phyloP scores from a whole-genome alignment of 1,139 yeast species.

The Yamadazyma atlantica region DNA sequence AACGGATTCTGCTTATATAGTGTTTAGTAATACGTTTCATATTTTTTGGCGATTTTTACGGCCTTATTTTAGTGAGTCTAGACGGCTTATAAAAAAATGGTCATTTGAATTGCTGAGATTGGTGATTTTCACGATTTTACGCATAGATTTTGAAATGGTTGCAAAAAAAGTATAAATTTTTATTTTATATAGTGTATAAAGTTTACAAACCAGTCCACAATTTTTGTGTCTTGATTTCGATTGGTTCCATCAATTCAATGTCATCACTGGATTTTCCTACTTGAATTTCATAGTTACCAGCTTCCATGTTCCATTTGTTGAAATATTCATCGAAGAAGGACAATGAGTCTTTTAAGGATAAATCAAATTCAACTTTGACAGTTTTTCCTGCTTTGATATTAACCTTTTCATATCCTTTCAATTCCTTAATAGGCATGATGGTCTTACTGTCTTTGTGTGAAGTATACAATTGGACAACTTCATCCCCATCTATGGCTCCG shows the following conservation, averaged over 20 bases:
- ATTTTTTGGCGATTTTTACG: slow-evolving; percentile 1
- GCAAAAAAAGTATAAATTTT: background rate
- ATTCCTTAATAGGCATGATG: slow-evolving; percentile 54
- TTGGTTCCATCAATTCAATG: slow-evolving; percentile 26
- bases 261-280: slow-evolving; percentile 39
- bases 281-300: slow-evolving; percentile 24
- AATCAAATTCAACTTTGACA: slow-evolving; percentile 28
- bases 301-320: slow-evolving; percentile 30
- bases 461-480: slow-evolving; percentile 48
- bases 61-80: background rate
- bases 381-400: slow-evolving; percentile 37
- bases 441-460: slow-evolving; percentile 37
- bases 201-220: slow-evolving; percentile 4
- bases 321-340: slow-evolving; percentile 54
- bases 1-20: too few species aligned
- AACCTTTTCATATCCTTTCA: slow-evolving; percentile 55
- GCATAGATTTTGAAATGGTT: too few species aligned
- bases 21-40: too few species aligned
- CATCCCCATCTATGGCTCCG: slow-evolving; percentile 41
- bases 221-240: slow-evolving; percentile 25
- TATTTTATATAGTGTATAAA: background rate
- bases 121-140: background rate
- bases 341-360: slow-evolving; percentile 46
- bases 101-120: background rate
- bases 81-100: background rate